Evolutionary conservation across 257 asterid genomes (phyloP), one percentile per base, ranked within the genome.

Genomic region (Lantana camara): DNA sequence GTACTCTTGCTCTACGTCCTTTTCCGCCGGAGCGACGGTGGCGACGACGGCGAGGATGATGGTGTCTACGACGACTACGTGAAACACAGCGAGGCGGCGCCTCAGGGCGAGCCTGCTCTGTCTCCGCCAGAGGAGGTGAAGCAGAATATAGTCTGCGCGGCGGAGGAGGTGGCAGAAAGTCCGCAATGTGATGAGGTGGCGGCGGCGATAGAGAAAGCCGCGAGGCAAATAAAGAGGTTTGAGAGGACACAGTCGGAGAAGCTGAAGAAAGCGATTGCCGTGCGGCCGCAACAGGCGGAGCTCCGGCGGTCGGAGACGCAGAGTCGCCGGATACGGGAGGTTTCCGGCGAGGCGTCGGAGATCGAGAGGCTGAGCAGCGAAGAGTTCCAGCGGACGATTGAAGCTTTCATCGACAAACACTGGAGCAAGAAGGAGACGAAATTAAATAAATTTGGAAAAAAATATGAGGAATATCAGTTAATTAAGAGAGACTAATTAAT

Each of bases 211-310:
- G 80, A 79, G 48, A 45, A 40, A 62, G 98, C 95, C 44, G 67
- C 74, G 62, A 80, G 72, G 67, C 88, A 77, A 51, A 80, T 90
- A 9, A 71, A 69, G 75, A 79, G 66, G 82, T 83, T 89, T 34
- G 75, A 87, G 77, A 76, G 97, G 76, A 90, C 86, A 20, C 93
- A 90, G 53, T 83, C 97, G 16, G 96, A 76, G 76, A 93, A 64
- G 63, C 70, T 87, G 81, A 85, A 63, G 82, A 74, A 81, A 4
- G 90, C 79, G 56, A 85, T 85, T 2, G 46, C 74, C 9, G 66
- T 47, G 71, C 58, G 64, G 72, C 77, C 79, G n/a, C 57, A 6
- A 52, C 24, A 60, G 63, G 77, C 63, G 63, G 77, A 75, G 66
- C 72, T 89, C 54, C 79, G 84, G 57, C 74, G 93, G 44, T 92